These are phyloP conservation scores for Tephrocybe rancida DNA, from an alignment of 768 basidiomycete species.

Conservation along the genomic window DNA sequence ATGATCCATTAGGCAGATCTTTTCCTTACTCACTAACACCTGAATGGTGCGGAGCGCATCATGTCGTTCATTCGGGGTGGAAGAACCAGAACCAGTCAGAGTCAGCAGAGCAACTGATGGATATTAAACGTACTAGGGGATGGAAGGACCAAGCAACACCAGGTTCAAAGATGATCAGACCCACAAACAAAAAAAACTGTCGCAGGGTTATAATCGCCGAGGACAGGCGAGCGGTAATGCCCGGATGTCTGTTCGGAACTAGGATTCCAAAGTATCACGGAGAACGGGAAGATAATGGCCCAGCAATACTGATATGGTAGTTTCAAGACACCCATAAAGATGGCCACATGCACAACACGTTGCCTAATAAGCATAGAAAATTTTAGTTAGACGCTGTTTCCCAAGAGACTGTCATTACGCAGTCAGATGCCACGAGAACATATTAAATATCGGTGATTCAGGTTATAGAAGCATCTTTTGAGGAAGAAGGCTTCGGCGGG, in stretches of 20 bases:
- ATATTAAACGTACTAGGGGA: background rate
- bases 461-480: background rate
- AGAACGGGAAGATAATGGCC: background rate
- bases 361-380: too few relatives aligned
- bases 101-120: background rate
- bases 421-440: background rate
- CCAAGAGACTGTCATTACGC: too few relatives aligned
- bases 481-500: too few relatives aligned
- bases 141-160: background rate
- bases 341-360: constrained; percentile 1
- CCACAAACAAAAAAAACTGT: background rate
- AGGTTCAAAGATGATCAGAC: background rate
- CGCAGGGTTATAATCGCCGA: background rate
- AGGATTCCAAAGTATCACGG: background rate
- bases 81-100: constrained; percentile 7
- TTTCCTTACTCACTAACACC: background rate
- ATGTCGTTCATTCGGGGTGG: constrained; percentile 9
- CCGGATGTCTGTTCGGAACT: constrained; percentile 10
- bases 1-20: constrained; percentile 9
- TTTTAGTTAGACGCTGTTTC: too few relatives aligned
- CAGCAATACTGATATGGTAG: constrained; percentile 1
- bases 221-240: constrained; percentile 4
- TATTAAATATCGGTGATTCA: background rate
- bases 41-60: background rate
- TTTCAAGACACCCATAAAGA: background rate